A percentile compares a stretch with the other conserved stretches of the same genome.
Evolutionary conservation across 257 asterid genomes (phyloP).

Genomic region (Schizonepeta tenuifolia): DNA sequence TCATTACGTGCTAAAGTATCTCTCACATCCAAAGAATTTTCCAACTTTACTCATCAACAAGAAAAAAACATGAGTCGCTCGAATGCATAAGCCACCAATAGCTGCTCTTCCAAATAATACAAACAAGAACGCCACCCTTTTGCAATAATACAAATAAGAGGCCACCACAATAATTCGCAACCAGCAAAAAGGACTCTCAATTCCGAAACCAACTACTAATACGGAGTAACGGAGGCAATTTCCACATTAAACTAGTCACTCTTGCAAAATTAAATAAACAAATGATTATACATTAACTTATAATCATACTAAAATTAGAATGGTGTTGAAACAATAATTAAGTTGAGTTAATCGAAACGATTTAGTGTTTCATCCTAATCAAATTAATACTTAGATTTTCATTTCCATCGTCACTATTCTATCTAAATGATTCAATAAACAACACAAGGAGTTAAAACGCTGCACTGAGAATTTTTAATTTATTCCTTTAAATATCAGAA

Average conservation of each 20-base stretch:
- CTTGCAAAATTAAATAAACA: not conserved
- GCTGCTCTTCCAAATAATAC: constrained; percentile 7
- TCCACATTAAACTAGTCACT: not conserved
- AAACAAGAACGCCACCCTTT: constrained; percentile 9
- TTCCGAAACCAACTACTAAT: constrained; percentile 15
- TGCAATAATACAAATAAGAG: not conserved
- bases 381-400: not conserved
- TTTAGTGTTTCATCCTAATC: not conserved
- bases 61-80: not conserved
- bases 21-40: too few species aligned
- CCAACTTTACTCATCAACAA: not conserved
- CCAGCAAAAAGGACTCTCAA: too few species aligned
- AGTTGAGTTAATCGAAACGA: not conserved
- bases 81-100: not conserved
- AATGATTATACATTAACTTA: not conserved
- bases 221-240: not conserved
- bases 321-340: not conserved
- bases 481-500: not conserved
- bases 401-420: not conserved
- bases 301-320: not conserved
- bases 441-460: not conserved
- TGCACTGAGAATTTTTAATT: not conserved
- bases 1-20: not conserved
- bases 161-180: not conserved
- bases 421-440: too few species aligned